These are phyloP conservation scores for Coix lacrymajobi DNA, from an alignment of 176 grass and related monocot species.

Conservation along the genomic window DNA sequence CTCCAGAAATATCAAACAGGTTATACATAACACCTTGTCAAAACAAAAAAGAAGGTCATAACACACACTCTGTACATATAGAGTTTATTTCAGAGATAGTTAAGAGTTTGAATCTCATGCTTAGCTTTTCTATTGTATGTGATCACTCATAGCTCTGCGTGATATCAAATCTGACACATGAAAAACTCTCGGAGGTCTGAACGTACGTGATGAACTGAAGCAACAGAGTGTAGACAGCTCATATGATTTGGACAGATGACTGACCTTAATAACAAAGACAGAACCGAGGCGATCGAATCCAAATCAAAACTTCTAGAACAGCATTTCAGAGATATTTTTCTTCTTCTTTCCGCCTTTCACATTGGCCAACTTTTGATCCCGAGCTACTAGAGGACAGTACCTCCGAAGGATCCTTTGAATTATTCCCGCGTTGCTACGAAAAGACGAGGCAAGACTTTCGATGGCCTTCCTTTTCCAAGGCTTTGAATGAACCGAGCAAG, in stretches of 20 bases:
- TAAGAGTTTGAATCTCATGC: not conserved
- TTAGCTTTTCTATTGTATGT: conserved; percentile 1
- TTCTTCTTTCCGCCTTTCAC: not conserved
- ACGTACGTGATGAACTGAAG: not conserved
- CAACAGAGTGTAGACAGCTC: conserved; percentile 20
- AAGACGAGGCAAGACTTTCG: conserved; percentile 23
- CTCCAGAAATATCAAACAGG: too few species aligned
- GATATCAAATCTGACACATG: not conserved
- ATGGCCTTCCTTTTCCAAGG: not conserved
- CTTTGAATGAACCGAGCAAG: not conserved
- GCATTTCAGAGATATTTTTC: not conserved
- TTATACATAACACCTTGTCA: too few species aligned
- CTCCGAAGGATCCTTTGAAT: conserved; percentile 5
- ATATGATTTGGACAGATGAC: conserved; percentile 29
- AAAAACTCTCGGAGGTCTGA: not conserved
- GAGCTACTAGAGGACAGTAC: not conserved
- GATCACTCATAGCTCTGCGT: not conserved
- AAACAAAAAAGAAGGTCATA: too few species aligned
- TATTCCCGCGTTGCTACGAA: conserved; percentile 9
- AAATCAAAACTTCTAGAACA: conserved; percentile 14
- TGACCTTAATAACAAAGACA: not conserved
- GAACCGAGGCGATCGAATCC: not conserved
- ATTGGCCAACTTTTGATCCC: conserved; percentile 4
- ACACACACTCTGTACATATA: too few species aligned
- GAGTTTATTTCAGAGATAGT: not conserved